Evolutionary conservation across 352 stramenopile genomes (phyloP).

Genomic region (Elongisporangium senticosum): DNA sequence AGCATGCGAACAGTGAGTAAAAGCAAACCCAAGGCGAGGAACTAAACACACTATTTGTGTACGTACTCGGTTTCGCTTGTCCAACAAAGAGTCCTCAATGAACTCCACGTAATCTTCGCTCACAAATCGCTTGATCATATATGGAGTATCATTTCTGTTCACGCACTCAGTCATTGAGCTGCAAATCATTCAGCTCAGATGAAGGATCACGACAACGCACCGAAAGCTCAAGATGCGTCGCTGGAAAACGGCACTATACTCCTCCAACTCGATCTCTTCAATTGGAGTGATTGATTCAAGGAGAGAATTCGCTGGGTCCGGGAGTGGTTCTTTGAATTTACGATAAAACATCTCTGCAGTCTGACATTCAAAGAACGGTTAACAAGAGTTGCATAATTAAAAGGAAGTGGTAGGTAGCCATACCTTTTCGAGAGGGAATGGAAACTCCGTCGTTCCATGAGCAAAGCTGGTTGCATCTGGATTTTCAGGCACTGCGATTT

Average conservation of each 20-base stretch:
- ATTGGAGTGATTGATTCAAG: slow-evolving; percentile 34
- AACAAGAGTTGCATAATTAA: not conserved
- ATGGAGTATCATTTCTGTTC: slow-evolving; percentile 58
- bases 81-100: slow-evolving; percentile 67
- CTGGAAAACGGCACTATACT: slow-evolving; percentile 57
- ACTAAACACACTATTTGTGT: not conserved
- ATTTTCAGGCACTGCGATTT: slow-evolving; percentile 32
- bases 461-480: slow-evolving; percentile 42
- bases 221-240: slow-evolving; percentile 52
- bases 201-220: slow-evolving; percentile 11
- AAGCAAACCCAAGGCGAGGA: not conserved
- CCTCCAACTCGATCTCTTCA: slow-evolving; percentile 42
- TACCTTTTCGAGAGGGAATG: slow-evolving; percentile 63
- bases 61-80: slow-evolving; percentile 65
- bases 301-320: slow-evolving; percentile 49
- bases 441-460: slow-evolving; percentile 34
- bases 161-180: not conserved
- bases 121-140: slow-evolving; percentile 75
- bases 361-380: slow-evolving; percentile 13
- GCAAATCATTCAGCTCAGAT: slow-evolving; percentile 1
- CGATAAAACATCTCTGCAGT: slow-evolving; percentile 68
- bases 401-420: not conserved
- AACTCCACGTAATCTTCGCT: slow-evolving; percentile 70
- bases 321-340: slow-evolving; percentile 75
- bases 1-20: not conserved